Percentiles rank a stretch among this genome's conserved stretches.
Evolutionary conservation across 495 filamentous ascomycete species (phyloP).

Genomic region (Annulohypoxylon bovei): DNA sequence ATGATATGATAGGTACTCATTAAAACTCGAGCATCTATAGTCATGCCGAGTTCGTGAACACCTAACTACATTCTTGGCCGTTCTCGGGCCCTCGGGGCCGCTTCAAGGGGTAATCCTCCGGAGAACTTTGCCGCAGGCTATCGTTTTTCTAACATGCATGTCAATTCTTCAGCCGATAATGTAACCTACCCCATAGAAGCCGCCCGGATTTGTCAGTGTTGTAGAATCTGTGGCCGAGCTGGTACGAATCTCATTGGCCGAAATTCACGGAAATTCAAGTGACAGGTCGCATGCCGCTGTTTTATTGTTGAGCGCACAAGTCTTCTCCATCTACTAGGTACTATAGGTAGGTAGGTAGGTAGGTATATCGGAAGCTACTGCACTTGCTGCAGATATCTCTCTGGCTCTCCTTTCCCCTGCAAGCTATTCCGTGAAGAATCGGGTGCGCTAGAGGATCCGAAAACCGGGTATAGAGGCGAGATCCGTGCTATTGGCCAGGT

Average conservation of each 20-base stretch:
- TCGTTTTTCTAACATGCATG: neutral
- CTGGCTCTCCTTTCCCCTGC: too few species aligned
- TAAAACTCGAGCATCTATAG: too few species aligned
- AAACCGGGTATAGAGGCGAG: constrained; percentile 3
- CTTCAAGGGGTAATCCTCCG: neutral
- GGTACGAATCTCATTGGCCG: constrained; percentile 1
- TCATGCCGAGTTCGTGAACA: neutral
- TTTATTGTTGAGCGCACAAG: neutral
- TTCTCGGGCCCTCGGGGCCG: neutral
- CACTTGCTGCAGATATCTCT: constrained; percentile 6
- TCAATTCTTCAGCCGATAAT: constrained; percentile 8
- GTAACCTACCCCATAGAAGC: neutral
- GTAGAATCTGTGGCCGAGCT: neutral
- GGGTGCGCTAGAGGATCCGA: neutral
- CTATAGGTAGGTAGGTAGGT: too few species aligned
- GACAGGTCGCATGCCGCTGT: constrained; percentile 22
- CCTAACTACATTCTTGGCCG: neutral
- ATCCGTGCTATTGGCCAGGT: neutral
- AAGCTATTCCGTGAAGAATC: neutral
- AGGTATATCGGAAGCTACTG: neutral
- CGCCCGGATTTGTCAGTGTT: neutral
- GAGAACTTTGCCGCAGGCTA: neutral
- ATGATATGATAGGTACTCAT: too few species aligned
- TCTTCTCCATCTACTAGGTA: neutral
- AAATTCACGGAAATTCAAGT: constrained; percentile 1